Evolutionary conservation across 1,284 basidiomycete species (phyloP).

Genomic region (Somion occarium): DNA sequence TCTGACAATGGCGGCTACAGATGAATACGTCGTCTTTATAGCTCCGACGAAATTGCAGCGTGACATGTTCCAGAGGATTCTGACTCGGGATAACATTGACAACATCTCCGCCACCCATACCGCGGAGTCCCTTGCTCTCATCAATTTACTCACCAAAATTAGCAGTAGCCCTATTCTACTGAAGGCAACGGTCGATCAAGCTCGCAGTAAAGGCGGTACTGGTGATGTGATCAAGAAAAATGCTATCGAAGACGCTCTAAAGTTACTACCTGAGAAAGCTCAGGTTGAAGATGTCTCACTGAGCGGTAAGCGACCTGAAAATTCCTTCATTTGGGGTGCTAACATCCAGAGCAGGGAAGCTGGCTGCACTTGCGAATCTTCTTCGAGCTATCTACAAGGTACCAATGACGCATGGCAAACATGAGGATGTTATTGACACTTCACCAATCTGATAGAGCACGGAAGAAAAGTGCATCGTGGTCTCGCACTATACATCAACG

Average conservation of each 20-base stretch:
- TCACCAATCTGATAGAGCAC: conserved; percentile 44
- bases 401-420: conserved; percentile 10
- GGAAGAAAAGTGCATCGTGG: conserved; percentile 90
- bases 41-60: conserved; percentile 81
- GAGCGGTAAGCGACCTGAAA: conserved; percentile 52
- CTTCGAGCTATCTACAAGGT: conserved; percentile 64
- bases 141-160: conserved; percentile 81
- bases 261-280: conserved; percentile 60
- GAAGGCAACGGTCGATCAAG: conserved; percentile 65
- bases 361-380: conserved; percentile 72
- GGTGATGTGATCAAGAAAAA: conserved; percentile 38
- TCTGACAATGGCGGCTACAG: no score
- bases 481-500: conserved; percentile 88
- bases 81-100: conserved; percentile 64
- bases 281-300: conserved; percentile 67
- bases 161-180: conserved; percentile 92
- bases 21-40: conserved; percentile 92
- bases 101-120: conserved; percentile 63
- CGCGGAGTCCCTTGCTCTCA: conserved; percentile 80
- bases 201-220: conserved; percentile 33
- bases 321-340: neutral
- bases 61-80: conserved; percentile 73
- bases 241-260: conserved; percentile 60
- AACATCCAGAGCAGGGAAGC: conserved; percentile 61
- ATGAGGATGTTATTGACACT: neutral